Conservation (phyloP, 768 basidiomycete genomes). For the Boletus barrowsii region DNA sequence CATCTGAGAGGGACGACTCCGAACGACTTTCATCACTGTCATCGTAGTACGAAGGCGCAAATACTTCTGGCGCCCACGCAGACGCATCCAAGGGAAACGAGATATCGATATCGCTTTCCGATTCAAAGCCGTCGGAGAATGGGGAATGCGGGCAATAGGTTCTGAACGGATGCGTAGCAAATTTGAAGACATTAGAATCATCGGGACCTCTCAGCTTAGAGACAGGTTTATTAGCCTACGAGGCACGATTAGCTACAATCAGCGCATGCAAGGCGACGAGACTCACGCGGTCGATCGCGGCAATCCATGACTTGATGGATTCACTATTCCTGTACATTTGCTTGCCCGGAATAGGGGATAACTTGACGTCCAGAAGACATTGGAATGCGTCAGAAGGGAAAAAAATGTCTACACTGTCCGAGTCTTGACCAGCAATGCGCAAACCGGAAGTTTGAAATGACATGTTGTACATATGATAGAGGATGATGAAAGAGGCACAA, state of each 20-base stretch:
- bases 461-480: conserved; percentile 17
- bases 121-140: conserved; percentile 22
- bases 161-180: conserved; percentile 20
- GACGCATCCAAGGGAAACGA: conserved; percentile 15
- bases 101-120: conserved; percentile 17
- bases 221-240: conserved; percentile 15
- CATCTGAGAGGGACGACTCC: conserved; percentile 20
- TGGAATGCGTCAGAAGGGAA: conserved; percentile 8
- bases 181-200: conserved; percentile 7
- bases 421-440: conserved; percentile 31
- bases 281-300: conserved; percentile 24
- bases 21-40: conserved; percentile 22
- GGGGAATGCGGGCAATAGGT: conserved; percentile 14
- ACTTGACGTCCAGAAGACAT: conserved; percentile 2
- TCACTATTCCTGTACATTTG: conserved; percentile 24
- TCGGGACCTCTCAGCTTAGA: conserved; percentile 1
- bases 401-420: conserved; percentile 8
- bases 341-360: conserved; percentile 7
- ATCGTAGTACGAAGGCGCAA: conserved; percentile 12
- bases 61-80: conserved; percentile 19
- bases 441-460: conserved; percentile 14
- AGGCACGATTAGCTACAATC: neutral
- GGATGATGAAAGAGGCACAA: conserved; percentile 9
- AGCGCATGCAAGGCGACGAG: neutral
- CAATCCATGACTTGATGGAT: conserved; percentile 28